A percentile compares a stretch with the other conserved stretches of the same genome.
Conservation (phyloP, 1,139 yeast species). For the Geotrichum phurueaensis region DNA sequence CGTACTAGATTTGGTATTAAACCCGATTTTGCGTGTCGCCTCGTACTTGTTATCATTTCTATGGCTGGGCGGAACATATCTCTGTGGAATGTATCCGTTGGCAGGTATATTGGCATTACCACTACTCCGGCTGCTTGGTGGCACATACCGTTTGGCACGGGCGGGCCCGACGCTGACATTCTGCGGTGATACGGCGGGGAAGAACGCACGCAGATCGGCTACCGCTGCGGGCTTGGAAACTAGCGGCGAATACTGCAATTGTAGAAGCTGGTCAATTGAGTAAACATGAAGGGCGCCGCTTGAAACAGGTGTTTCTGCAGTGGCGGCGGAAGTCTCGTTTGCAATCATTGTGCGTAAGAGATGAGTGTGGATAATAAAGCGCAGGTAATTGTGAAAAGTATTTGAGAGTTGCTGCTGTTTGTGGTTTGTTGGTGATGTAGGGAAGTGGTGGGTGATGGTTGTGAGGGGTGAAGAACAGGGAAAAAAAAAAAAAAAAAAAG, state of each 20-base stretch:
- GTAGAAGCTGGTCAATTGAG: not conserved
- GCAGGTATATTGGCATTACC: not conserved
- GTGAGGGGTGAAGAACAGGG: not conserved
- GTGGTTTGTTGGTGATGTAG: not conserved
- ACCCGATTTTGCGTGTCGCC: not conserved
- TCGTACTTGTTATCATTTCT: not conserved
- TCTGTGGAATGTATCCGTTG: not conserved
- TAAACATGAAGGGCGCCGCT: not conserved
- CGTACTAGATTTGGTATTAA: not conserved
- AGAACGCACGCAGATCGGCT: not conserved
- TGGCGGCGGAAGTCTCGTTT: not conserved
- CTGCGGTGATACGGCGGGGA: not conserved
- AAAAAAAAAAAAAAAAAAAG: not conserved
- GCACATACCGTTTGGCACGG: not conserved
- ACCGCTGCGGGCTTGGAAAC: not conserved
- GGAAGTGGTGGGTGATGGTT: not conserved
- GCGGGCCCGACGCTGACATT: not conserved
- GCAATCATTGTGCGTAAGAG: not conserved
- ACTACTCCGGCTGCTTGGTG: not conserved
- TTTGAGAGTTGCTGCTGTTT: not conserved
- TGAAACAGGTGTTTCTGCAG: not conserved
- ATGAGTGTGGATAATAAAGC: not conserved
- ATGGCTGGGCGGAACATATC: not conserved
- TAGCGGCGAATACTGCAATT: slow-evolving; percentile 1
- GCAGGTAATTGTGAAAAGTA: not conserved